A percentile compares a stretch with the other conserved stretches of the same genome.
phyloP scores from a whole-genome alignment of 805 yeast species.

The Candida broadrunensis region DNA sequence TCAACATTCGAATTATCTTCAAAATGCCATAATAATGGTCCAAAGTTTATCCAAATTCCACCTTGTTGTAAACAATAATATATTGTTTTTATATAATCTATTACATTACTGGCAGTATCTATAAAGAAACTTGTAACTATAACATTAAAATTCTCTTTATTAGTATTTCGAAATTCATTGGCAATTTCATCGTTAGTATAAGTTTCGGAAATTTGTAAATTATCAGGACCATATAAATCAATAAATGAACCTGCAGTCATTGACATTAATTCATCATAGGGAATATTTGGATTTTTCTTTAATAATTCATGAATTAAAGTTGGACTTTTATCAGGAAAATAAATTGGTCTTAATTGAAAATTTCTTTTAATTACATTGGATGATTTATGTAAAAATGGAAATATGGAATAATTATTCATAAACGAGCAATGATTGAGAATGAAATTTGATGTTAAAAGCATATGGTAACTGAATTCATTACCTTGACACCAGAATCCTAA shows the following conservation, averaged over 20 bases:
- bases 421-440: constrained; percentile 46
- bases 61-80: constrained; percentile 39
- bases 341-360: constrained; percentile 49
- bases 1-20: constrained; percentile 45
- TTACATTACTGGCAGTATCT: constrained; percentile 60
- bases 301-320: constrained; percentile 28
- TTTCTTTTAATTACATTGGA: constrained; percentile 44
- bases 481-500: constrained; percentile 64
- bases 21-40: constrained; percentile 72
- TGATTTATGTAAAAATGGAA: constrained; percentile 54
- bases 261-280: constrained; percentile 55
- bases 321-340: constrained; percentile 53
- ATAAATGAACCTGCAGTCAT: constrained; percentile 73
- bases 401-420: constrained; percentile 39
- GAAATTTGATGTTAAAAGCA: constrained; percentile 56
- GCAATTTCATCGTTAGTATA: constrained; percentile 39
- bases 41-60: constrained; percentile 64
- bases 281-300: constrained; percentile 33
- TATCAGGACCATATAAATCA: constrained; percentile 59
- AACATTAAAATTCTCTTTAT: constrained; percentile 38
- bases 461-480: constrained; percentile 63
- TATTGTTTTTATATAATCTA: constrained; percentile 54
- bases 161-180: constrained; percentile 37
- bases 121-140: constrained; percentile 57
- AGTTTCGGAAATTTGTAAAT: constrained; percentile 28